Evolutionary conservation across 192 early-diverging fungal species (phyloP).

Genomic region (Mortierella antarctica): DNA sequence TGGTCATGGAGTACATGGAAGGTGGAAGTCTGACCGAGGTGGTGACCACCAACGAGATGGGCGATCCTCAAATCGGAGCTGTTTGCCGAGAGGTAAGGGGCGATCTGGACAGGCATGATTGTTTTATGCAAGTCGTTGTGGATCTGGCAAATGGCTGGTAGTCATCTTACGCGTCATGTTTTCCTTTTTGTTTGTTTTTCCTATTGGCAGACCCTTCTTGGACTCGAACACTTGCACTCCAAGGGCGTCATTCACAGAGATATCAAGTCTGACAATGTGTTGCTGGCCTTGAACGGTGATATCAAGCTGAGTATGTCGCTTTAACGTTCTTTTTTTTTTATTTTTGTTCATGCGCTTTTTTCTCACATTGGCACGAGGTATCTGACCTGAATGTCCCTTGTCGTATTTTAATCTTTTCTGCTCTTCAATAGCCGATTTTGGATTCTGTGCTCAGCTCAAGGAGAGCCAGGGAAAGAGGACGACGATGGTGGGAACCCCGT

Average conservation of each 20-base stretch:
- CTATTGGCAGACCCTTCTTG: slow-evolving; percentile 67
- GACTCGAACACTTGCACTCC: slow-evolving; percentile 78
- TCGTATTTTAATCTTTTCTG: neutral
- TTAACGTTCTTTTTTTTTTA: slow-evolving; percentile 7
- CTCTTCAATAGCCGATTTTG: slow-evolving; percentile 78
- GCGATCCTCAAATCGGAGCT: slow-evolving; percentile 84
- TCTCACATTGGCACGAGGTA: neutral
- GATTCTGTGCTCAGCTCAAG: slow-evolving; percentile 85
- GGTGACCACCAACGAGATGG: slow-evolving; percentile 81
- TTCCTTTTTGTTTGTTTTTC: slow-evolving; percentile 1
- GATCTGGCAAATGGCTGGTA: neutral
- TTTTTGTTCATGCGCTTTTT: slow-evolving; percentile 11
- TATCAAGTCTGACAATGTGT: slow-evolving; percentile 89
- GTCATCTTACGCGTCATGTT: neutral
- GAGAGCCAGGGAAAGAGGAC: slow-evolving; percentile 74
- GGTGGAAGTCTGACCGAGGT: slow-evolving; percentile 88
- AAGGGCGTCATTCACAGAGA: slow-evolving; percentile 86
- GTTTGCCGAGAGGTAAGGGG: slow-evolving; percentile 73
- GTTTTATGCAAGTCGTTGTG: neutral
- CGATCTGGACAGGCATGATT: slow-evolving; percentile 2
- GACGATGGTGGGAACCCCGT: slow-evolving; percentile 89
- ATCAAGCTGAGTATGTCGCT: slow-evolving; percentile 74
- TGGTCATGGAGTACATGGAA: slow-evolving; percentile 95
- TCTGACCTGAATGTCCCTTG: neutral
- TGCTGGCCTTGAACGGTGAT: slow-evolving; percentile 71